These are phyloP conservation scores for Lactifluus volemus DNA, from an alignment of 768 basidiomycete species.

Conservation along the genomic window DNA sequence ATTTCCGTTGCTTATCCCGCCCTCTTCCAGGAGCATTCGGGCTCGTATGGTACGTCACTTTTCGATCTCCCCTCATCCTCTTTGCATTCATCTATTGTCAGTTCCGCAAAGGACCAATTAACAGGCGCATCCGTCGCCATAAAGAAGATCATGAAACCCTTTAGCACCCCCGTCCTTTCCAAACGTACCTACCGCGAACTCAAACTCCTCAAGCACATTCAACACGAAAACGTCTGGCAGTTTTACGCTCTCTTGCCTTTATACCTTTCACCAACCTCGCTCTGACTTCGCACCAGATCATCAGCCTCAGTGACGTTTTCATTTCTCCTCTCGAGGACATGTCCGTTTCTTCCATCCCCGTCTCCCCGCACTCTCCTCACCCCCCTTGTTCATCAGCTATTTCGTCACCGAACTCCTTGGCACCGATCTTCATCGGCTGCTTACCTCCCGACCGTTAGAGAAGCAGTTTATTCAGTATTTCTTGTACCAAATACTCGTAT, in stretches of 20 bases:
- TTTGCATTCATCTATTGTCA: conserved; percentile 25
- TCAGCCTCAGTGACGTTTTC: conserved; percentile 97
- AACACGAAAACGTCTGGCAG: conserved; percentile 85
- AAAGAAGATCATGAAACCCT: conserved; percentile 99
- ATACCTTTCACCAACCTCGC: background rate
- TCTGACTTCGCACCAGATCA: conserved; percentile 52
- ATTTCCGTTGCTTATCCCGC: background rate
- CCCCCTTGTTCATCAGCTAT: conserved; percentile 48
- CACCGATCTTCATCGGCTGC: conserved; percentile 93
- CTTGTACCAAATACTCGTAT: conserved; percentile 93
- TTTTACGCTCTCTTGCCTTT: background rate
- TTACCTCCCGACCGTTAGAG: conserved; percentile 94
- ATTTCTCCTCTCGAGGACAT: conserved; percentile 99
- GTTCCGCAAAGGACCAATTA: conserved; percentile 92
- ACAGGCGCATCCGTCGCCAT: conserved; percentile 92
- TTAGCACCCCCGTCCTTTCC: conserved; percentile 95
- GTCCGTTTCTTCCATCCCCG: conserved; percentile 36
- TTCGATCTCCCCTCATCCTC: background rate
- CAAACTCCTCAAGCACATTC: conserved; percentile 96
- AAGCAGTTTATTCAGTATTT: conserved; percentile 99
- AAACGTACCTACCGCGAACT: conserved; percentile 97
- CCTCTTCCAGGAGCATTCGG: conserved; percentile 76
- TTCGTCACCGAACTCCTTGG: conserved; percentile 98
- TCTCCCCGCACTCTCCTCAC: conserved; percentile 2
- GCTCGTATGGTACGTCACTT: conserved; percentile 71